Percentiles rank a stretch among this genome's conserved stretches.
These are phyloP conservation scores for Magnusiomyces clavatus DNA, from an alignment of 1,139 yeast genomes.

Conservation along the genomic window DNA sequence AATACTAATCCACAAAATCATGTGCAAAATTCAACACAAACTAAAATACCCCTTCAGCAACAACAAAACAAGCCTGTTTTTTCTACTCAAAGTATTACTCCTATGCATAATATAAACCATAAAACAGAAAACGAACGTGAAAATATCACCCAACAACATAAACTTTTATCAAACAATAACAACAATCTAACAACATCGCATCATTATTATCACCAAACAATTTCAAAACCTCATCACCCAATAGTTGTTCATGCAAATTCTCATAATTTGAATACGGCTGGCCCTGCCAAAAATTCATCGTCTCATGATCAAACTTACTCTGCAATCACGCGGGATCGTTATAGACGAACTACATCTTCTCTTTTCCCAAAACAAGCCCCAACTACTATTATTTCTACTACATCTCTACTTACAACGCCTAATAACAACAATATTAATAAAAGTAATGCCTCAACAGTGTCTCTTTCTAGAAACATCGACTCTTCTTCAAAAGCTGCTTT, in stretches of 20 bases:
- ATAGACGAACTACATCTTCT: background rate
- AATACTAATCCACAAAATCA: background rate
- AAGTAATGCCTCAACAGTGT: no score
- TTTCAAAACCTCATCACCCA: background rate
- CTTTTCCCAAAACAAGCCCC: background rate
- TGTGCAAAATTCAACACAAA: no score
- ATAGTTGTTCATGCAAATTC: no score
- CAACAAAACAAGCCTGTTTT: slow-evolving; percentile 16
- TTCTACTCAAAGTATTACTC: slow-evolving; percentile 12
- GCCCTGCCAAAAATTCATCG: no score
- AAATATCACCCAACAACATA: background rate
- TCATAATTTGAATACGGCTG: no score
- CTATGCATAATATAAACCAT: background rate
- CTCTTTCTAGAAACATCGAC: no score
- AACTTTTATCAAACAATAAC: background rate
- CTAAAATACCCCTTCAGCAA: no score
- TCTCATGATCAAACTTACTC: no score
- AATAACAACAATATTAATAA: background rate
- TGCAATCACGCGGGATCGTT: no score
- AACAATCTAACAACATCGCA: background rate
- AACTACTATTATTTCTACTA: background rate
- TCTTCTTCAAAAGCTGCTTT: background rate
- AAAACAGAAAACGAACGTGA: background rate
- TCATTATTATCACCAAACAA: background rate
- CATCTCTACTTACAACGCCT: background rate